Evolutionary conservation across 257 asterid genomes (phyloP).

Genomic region (Haberlea rhodopensis): DNA sequence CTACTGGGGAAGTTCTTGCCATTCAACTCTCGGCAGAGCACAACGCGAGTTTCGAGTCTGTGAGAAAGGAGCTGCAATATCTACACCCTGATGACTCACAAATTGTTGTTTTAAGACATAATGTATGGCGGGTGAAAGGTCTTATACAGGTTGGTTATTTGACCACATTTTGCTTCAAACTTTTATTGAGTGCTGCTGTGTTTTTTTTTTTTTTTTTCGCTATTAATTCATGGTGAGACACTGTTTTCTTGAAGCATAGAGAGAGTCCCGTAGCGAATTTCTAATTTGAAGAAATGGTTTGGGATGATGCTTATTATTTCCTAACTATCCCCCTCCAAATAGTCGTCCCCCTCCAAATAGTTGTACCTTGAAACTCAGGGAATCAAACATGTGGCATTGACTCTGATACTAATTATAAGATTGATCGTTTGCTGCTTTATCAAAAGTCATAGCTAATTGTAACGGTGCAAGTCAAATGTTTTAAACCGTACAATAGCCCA

Average conservation of each 20-base stretch:
- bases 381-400: no score
- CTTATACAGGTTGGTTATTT: conserved; percentile 67
- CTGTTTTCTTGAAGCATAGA: conserved; percentile 1
- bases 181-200: no score
- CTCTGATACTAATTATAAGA: no score
- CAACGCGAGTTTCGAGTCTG: conserved; percentile 68
- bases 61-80: conserved; percentile 67
- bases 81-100: conserved; percentile 82
- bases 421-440: no score
- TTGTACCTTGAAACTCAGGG: no score
- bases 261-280: background rate
- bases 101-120: conserved; percentile 75
- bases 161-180: conserved; percentile 1
- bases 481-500: no score
- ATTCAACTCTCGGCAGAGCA: conserved; percentile 75
- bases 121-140: conserved; percentile 90
- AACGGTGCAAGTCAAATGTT: no score
- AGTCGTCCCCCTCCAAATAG: no score
- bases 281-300: conserved; percentile 9
- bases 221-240: background rate
- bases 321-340: no score
- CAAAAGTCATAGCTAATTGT: no score
- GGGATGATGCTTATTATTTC: no score
- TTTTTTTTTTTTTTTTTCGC: background rate
- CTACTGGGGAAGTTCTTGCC: conserved; percentile 66